These are phyloP conservation scores for Starmerella riodocensis DNA, from an alignment of 805 yeast genomes.

Conservation along the genomic window DNA sequence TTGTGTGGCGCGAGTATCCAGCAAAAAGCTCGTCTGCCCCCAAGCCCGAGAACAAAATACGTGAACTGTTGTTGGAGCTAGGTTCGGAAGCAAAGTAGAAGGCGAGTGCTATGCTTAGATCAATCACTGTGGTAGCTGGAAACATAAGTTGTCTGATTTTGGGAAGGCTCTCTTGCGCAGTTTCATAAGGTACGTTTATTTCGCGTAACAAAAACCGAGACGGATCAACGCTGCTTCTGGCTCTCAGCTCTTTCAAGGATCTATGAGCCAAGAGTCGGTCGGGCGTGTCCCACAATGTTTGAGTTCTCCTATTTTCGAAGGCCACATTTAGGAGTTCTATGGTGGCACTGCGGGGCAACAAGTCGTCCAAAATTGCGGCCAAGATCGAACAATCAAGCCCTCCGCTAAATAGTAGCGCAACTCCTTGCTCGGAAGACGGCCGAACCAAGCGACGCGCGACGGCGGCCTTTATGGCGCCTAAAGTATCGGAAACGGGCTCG, in stretches of 20 bases:
- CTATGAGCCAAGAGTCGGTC: constrained; percentile 65
- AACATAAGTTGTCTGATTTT: constrained; percentile 54
- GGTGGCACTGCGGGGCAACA: constrained; percentile 17
- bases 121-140: constrained; percentile 90
- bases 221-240: constrained; percentile 23
- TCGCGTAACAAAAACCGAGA: constrained; percentile 40
- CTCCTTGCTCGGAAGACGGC: constrained; percentile 16
- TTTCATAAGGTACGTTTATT: constrained; percentile 58
- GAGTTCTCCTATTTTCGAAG: constrained; percentile 76
- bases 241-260: constrained; percentile 43
- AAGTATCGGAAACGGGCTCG: neutral
- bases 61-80: constrained; percentile 30
- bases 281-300: constrained; percentile 50
- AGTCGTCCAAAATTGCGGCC: constrained; percentile 34
- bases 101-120: constrained; percentile 85
- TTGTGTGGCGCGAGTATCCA: constrained; percentile 76
- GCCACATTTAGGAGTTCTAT: constrained; percentile 86
- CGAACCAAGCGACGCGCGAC: constrained; percentile 13
- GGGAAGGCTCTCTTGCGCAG: constrained; percentile 39
- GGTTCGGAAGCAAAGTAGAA: constrained; percentile 64
- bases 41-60: constrained; percentile 75
- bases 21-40: constrained; percentile 98
- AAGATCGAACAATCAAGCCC: constrained; percentile 86
- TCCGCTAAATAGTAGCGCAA: constrained; percentile 76
- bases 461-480: constrained; percentile 9